Evolutionary conservation across 2,329 filamentous ascomycete genomes (phyloP), one percentile per base, ranked within the genome.

Genomic region (Nigrospora oryzae): DNA sequence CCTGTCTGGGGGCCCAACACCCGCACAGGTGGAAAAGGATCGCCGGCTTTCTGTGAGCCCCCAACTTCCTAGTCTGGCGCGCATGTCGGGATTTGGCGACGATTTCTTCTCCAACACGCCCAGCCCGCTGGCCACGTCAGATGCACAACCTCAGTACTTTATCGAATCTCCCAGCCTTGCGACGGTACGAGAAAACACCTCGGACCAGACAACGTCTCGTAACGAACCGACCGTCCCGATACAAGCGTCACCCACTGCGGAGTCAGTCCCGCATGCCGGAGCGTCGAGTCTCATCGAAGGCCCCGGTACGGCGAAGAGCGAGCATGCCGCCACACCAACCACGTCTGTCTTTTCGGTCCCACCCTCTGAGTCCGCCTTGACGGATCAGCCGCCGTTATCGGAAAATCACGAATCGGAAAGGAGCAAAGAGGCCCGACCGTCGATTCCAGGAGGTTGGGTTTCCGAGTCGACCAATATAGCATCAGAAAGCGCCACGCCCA

Each of bases 71-170:
- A 69, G 77, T 48, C 54, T 84, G 4, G 66, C 69, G 12, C 75
- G 79, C 23, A 66, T 83, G 64, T 83, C 80, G 36, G 68, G 69
- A 1, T 83, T 83, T 56, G 77, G 77, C 1, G 65, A 74, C 36
- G 77, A 81, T 46, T 66, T 83, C 37, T 81, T 82, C 49, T 68
- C 70, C 5, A 51, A 55, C 14, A 50, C 62, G 10, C 37, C 45
- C 30, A 32, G 8, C 15, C 13, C 35, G 8, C 10, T 28, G 11
- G 28, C 23, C 31, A 16, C 23, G 19, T n/a, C n/a, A 16, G 33
- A 42, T n/a, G 34, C n/a, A 17, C 41, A 43, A 31, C 35, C 41
- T 36, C 41, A 31, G 14, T 43, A 43, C 35, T 43, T 36, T 12
- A 2, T 30, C 35, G 41, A 37, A 16, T 4, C 30, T 11, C 39